These are phyloP conservation scores for Polytrichum commune DNA, from an alignment of 225 moss, liverwort and hornwort species.

Conservation along the genomic window DNA sequence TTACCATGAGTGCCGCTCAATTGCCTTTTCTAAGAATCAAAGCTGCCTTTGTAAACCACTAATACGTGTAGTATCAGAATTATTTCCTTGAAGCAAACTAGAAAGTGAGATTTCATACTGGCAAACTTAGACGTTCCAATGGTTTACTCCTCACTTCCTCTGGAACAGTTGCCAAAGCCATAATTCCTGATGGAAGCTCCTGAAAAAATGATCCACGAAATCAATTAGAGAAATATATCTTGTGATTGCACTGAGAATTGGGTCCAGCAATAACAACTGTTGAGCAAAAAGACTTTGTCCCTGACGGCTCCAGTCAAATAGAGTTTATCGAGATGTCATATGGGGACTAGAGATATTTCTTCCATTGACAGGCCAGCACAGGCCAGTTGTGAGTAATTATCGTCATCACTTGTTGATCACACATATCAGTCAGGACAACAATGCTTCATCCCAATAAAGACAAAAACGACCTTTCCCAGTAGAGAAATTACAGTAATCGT, in stretches of 20 bases:
- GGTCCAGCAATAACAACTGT: background rate
- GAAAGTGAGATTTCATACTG: constrained; percentile 25
- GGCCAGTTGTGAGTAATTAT: no score
- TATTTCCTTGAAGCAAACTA: background rate
- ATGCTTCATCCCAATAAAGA: no score
- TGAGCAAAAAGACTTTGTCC: background rate
- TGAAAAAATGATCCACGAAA: constrained; percentile 21
- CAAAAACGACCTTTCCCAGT: no score
- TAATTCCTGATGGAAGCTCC: constrained; percentile 45
- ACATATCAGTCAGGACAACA: no score
- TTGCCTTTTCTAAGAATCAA: no score
- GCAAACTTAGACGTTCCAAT: constrained; percentile 25
- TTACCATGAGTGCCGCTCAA: no score
- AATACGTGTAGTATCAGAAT: no score
- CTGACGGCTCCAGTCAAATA: background rate
- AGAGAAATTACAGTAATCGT: no score
- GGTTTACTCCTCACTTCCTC: constrained; percentile 33
- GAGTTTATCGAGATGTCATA: background rate
- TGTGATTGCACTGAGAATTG: no score
- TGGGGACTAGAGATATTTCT: background rate
- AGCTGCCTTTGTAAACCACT: no score
- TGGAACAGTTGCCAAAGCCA: constrained; percentile 40
- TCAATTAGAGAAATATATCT: constrained; percentile 9
- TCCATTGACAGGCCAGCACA: no score
- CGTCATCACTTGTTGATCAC: no score